Evolutionary conservation across 495 filamentous ascomycete genomes (phyloP), one percentile per base, ranked within the genome.

Genomic region (Daldinia caldariorum): DNA sequence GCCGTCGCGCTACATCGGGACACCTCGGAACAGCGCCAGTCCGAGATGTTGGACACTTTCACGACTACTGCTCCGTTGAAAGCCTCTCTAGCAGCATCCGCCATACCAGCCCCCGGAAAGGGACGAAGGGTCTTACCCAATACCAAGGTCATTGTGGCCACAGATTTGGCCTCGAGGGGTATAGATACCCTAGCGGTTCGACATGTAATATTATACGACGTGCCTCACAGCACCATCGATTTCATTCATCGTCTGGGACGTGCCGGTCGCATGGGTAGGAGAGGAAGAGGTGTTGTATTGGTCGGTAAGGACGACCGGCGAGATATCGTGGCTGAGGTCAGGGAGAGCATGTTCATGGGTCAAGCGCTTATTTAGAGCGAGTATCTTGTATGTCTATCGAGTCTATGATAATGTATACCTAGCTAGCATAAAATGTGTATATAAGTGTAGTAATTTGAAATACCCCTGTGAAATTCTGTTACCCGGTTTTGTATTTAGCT

Each of bases 171-270:
- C 16, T 97, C 94, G 16, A 84, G 95, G 67, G 95, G 95, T 58
- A 95, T 99, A 69, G 95, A 99, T 74, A 99, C 95, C 0, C 77
- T 97, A n/a, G 91, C 92, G 5, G 94, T 98, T 7, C 85, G 91
- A 64, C 92, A 94, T 65, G 94, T 98, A 12, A 87, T 99, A 50
- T 80, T 99, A 31, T 97, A 96, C 77, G 94, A 98, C 78, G 94
- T 98, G 26, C 95, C 95, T 8, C 94, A 97, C 74, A 94, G 90
- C 2, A 95, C 93, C 0, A 93, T 98, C 63, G 95, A 99, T 81
- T 97, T 99, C 73, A 97, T 98, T 74, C 95, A 98, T 77, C 90
- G 96, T 18, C 84, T 98, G 20, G 95, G 95, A 55, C 84, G 95
- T 70, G 92, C 94, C 0, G 95, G 95, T 16, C 85, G 95, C 34